Conservation (phyloP, 768 basidiomycete species). For the Strobilomyces confusus region DNA sequence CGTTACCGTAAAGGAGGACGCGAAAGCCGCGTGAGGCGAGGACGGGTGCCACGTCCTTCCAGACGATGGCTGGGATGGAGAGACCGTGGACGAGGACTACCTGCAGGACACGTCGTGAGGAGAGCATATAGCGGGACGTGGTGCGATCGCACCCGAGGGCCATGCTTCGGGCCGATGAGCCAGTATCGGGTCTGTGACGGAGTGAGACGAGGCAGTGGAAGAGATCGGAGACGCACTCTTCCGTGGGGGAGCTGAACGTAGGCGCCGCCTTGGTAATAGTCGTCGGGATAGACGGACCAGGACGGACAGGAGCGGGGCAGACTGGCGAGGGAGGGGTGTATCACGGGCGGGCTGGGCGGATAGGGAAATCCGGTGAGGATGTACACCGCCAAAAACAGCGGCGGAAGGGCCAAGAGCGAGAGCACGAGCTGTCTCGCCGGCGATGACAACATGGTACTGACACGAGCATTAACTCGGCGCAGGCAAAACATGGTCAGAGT, state of each 20-base stretch:
- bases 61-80: conserved; percentile 71
- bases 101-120: conserved; percentile 33
- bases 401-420: conserved; percentile 56
- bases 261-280: conserved; percentile 55
- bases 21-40: conserved; percentile 64
- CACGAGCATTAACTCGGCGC: no score
- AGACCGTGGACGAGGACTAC: conserved; percentile 76
- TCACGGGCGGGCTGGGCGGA: conserved; percentile 45
- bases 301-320: conserved; percentile 52
- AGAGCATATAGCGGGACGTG: not conserved
- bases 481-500: not conserved
- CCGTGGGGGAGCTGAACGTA: conserved; percentile 68
- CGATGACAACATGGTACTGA: conserved; percentile 7
- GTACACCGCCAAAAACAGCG: conserved; percentile 56
- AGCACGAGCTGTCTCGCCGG: conserved; percentile 18
- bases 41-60: conserved; percentile 68
- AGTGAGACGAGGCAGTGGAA: not conserved
- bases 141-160: conserved; percentile 49
- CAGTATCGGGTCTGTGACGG: conserved; percentile 65
- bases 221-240: conserved; percentile 38
- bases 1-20: conserved; percentile 69
- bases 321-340: conserved; percentile 58
- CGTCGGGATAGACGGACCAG: conserved; percentile 72
- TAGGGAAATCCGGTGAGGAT: conserved; percentile 64
- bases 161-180: conserved; percentile 67